Evolutionary conservation across 2,329 filamentous ascomycete species (phyloP), one percentile per base, ranked within the genome.

Genomic region (Coniochaeta ligniaria): DNA sequence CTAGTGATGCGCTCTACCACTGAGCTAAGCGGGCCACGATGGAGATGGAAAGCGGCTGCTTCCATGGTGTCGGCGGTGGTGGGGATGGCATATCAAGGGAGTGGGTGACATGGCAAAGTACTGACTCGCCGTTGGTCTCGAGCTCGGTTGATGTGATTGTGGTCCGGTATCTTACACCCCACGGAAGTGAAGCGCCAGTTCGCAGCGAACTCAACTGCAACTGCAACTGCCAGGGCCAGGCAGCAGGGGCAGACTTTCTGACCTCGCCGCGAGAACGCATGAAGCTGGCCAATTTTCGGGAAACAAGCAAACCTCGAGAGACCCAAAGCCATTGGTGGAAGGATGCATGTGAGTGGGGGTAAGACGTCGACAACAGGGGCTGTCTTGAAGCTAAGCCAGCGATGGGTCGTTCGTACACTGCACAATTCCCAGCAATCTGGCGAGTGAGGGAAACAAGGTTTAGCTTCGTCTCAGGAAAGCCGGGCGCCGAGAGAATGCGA

Each of bases 341-440:
- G 9, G 35, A 11, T 22, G 43, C 22, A 22, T 47, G 43, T 24
- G 20, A 22, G 8, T 47, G 20, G 22, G 43, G 22, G n/a, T 12
- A 12, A 14, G 5, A 47, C 6, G 43, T 47, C 43, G 43, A 6
- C 9, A 7, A 47, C 43, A 14, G 24, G 22, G 43, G 20, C 8
- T 22, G 16, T 41, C 17, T n/a, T 3, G 38, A n/a, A 41, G 38
- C 38, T 41, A 17, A 41, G 16, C n/a, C 17, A 20, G 17, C 38
- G 38, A 20, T 20, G 38, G 38, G 43, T 31, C 47, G 14, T 52
- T 28, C 24, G 47, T 17, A n/a, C n/a, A n/a, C n/a, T n/a, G n/a
- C n/a, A n/a, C n/a, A 52, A 52, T 52, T 52, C 47, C 47, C 47
- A 52, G 47, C 47, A 52, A 52, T 52, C 47, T 52, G 47, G 47